Percentiles rank a stretch among this genome's conserved stretches.
Conservation (phyloP, 257 asterid species). For the Paulownia fortunei region DNA sequence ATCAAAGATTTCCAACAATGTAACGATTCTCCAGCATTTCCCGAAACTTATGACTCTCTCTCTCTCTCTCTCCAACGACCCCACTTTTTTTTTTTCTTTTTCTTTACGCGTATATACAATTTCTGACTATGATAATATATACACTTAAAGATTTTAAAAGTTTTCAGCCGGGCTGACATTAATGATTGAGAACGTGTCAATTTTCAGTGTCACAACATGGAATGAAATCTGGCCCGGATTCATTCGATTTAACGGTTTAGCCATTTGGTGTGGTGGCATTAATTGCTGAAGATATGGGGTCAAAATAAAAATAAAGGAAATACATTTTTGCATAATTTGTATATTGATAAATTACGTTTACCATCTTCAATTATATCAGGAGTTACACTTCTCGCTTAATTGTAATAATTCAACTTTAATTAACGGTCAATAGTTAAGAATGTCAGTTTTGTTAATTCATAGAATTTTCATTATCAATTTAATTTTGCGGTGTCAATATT, state of each 20-base stretch:
- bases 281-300: neutral
- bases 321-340: neutral
- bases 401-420: too few species aligned
- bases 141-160: constrained; percentile 7
- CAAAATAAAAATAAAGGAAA: neutral
- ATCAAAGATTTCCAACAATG: constrained; percentile 54
- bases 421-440: too few species aligned
- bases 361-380: too few species aligned
- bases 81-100: constrained; percentile 37
- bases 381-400: neutral
- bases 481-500: too few species aligned
- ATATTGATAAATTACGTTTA: too few species aligned
- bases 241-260: neutral
- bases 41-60: constrained; percentile 49
- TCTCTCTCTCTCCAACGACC: constrained; percentile 51
- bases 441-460: too few species aligned
- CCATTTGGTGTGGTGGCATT: constrained; percentile 3
- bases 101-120: constrained; percentile 23
- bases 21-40: constrained; percentile 45
- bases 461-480: too few species aligned
- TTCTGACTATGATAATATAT: constrained; percentile 18
- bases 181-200: constrained; percentile 33
- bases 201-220: constrained; percentile 25
- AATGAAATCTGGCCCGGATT: constrained; percentile 22
- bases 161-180: constrained; percentile 25